Base-by-base conservation (phyloP, 2,329 filamentous ascomycete genomes). In the Alternaria ventricosa region DNA sequence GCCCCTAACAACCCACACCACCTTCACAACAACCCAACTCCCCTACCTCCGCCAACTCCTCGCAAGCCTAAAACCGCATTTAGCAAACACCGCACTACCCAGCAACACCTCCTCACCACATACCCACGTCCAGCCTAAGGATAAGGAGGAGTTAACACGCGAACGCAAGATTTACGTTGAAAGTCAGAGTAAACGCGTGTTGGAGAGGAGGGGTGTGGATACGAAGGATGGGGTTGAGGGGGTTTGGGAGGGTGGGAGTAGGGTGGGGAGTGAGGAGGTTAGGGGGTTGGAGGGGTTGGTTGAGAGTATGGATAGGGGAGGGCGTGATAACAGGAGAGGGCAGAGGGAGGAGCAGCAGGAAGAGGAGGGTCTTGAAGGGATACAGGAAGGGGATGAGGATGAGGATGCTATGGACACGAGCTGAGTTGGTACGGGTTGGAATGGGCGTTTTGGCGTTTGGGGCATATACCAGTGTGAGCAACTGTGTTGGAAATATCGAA, bases 121-220 rank as follows among this genome's bases (percentile, higher is more conserved):
- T n/a, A n/a, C n/a, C n/a, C n/a, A n/a, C n/a, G n/a, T n/a, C n/a
- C n/a, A n/a, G n/a, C n/a, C n/a, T n/a, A n/a, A n/a, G n/a, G 77
- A 79, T 6, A 74, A 74, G 15, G 74, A 78, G n/a, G 80, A 83
- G 57, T 84, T 85, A 82, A 86, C 89, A 43, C 87, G 89, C 57
- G 89, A 96, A 77, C 85, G 95, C 64, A 85, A 90, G 60, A 87
- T 91, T 69, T 98, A 98, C 77, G 89, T 98, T 53, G 94, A 97
- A 80, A 87, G 87, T 57, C 90, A 94, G 73, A 92, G 92, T 55
- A 85, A 88, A 69, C 86, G 91, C 63, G 92, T 96, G 76, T 82
- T 97, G 44, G 92, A 97, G 81, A 85, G 88, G 47, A 84, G 89
- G 49, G 91, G 91, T 0, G 81, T 94, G 60, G 90, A 93, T 65